Base-by-base conservation (phyloP, 2,329 filamentous ascomycete species). In the Metarhizium guizhouense region DNA sequence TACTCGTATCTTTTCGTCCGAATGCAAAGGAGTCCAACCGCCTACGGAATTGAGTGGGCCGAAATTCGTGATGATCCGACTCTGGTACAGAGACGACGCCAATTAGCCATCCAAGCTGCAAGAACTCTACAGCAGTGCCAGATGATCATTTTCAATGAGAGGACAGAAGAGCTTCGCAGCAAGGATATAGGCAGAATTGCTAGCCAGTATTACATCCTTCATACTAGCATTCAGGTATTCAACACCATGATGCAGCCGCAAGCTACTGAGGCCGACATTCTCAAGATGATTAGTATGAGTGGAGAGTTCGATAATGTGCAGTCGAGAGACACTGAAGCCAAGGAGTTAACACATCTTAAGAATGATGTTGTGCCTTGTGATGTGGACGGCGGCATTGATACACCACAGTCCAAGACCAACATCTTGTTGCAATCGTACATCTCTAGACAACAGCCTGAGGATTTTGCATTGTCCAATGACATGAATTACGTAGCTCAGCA, bases 71-170 rank as follows among this genome's bases (percentile, higher is more conserved):
- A 97, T 62, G 94, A 99, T 64, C 92, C 91, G 0, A 86, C 85
- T 57, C 80, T 99, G 30, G 90, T 96, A 2, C 87, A 94, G 65
- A 81, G 93, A 62, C 84, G 94, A 53, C 84, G 92, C 3, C 86
- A 94, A 61, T 77, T 99, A 53, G 87, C 94, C 54, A 91, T 95
- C 48, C 86, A 95, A 63, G 94, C 94, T 29, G 94, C 94, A 0
- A 81, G 86, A 47, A 88, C 90, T 5, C 75, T 99, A 47, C 92
- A 96, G 66, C 82, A 92, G 66, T 95, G 90, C 63, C 94, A 99
- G 72, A 99, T 99, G 95, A 94, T 99, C 65, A 94, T 99, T 56
- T 99, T 93, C 76, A 96, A 99, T 62, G 94, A 97, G 66, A 83
- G 79, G 18, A 99, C 93, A 0, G 93, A 96, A 62, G 93, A 96